Base-by-base conservation (phyloP, 108 stramenopile species). In the Bacterosira constricta region DNA sequence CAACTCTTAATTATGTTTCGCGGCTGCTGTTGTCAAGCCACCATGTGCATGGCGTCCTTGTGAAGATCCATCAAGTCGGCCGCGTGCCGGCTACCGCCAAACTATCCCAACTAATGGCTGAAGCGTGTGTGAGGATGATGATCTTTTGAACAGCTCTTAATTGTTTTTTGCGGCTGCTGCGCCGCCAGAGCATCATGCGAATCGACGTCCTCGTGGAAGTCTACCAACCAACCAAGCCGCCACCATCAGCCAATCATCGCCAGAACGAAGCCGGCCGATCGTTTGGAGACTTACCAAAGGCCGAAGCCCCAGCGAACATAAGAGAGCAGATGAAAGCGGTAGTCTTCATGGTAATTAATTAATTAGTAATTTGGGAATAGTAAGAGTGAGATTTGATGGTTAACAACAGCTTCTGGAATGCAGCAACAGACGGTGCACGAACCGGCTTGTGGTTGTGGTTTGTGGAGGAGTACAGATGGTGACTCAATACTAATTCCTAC, bases 241-340 rank as follows among this genome's bases (percentile, higher is more conserved):
- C 17, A 18, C 46, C 46, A 6, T 5, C 1, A 3, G 1, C 0
- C 18, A 5, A 5, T 47, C 4, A 47, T 18, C 47, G 21, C 21
- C 0, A 0, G 21, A 23, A 26, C n/a, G n/a, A n/a, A n/a, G n/a
- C n/a, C n/a, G n/a, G n/a, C 1, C 11, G 21, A 10, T 1, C 23
- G 0, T 23, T 25, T 47, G 2, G 7, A 9, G 46, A 88, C 91
- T 67, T 75, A 92, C 91, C 88, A 59, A 92, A 92, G 41, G 91
- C 91, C 71, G 86, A 77, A 42, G 87, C 85, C 54, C 84, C 86
- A 46, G 69, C 80, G 73, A 88, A 62, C 68, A 87, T 75, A 9
- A 84, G 57, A 45, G 85, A 83, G 57, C 63, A 78, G 26, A 89
- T 62, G 54, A 88, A 50, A 57, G 86, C 73, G 58, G 88, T 60